Conservation (phyloP, 805 yeast species). For the Pichia insulana region DNA sequence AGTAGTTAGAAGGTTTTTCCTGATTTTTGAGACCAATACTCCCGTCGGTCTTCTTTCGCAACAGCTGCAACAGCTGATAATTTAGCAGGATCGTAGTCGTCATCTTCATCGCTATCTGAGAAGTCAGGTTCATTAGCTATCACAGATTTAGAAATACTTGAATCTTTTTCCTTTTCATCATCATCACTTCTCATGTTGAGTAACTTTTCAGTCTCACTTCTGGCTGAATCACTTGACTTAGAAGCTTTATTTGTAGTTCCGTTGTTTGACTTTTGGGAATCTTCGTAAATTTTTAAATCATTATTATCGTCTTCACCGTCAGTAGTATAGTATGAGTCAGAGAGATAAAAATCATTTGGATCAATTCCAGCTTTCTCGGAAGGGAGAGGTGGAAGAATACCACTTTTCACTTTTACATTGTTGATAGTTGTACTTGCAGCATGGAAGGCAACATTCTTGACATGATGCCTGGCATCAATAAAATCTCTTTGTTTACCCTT, state of each 20-base stretch:
- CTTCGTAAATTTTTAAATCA: conserved; percentile 15
- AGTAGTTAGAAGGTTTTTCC: conserved; percentile 38
- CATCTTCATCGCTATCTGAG: conserved; percentile 15
- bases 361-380: conserved; percentile 32
- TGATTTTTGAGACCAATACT: conserved; percentile 49
- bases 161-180: conserved; percentile 3
- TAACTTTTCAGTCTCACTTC: conserved; percentile 16
- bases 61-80: conserved; percentile 60
- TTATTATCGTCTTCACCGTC: conserved; percentile 17
- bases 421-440: conserved; percentile 16
- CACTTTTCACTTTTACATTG: not conserved
- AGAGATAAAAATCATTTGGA: conserved; percentile 30
- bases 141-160: too few species aligned
- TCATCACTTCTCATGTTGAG: conserved; percentile 19
- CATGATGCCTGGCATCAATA: conserved; percentile 60
- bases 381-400: conserved; percentile 26
- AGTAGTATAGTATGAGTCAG: conserved; percentile 31
- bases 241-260: not conserved
- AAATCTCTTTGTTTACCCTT: conserved; percentile 70
- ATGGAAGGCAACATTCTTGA: conserved; percentile 48
- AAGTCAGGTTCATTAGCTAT: conserved; percentile 57
- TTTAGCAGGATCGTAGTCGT: conserved; percentile 3
- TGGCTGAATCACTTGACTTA: conserved; percentile 4
- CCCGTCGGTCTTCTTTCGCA: conserved; percentile 59
- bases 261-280: conserved; percentile 6